Conservation (phyloP, 108 stramenopile genomes). For the Cyclotella atomus region DNA sequence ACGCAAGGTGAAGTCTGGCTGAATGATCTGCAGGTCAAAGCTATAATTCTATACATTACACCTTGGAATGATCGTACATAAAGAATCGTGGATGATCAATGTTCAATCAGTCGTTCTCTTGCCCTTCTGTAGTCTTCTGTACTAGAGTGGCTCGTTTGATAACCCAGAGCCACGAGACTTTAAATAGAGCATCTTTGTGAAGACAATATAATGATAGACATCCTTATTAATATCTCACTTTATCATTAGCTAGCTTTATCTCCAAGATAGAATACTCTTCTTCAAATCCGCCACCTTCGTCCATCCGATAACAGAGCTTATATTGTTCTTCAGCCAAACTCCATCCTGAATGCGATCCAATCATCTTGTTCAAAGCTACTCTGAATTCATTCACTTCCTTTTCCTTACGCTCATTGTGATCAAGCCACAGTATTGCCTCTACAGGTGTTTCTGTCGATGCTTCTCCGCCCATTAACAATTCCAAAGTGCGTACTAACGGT, state of each 20-base stretch:
- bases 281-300: neutral
- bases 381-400: conserved; percentile 2
- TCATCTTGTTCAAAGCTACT: conserved; percentile 7
- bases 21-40: no score
- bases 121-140: neutral
- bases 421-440: conserved; percentile 13
- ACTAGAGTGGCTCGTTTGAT: neutral
- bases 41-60: no score
- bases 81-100: no score
- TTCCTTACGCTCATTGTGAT: conserved; percentile 2
- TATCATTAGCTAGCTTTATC: neutral
- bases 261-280: conserved; percentile 4
- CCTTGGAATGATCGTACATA: no score
- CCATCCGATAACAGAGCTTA: neutral
- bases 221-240: no score
- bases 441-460: neutral
- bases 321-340: neutral
- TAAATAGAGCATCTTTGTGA: neutral
- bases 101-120: neutral
- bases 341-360: conserved; percentile 14
- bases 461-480: conserved; percentile 1
- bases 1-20: no score
- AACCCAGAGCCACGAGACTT: no score
- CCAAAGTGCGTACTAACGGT: conserved; percentile 11
- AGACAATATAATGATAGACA: neutral